Evolutionary conservation across 345 rosid species (phyloP).

Genomic region (Eucalyptus curtisii): DNA sequence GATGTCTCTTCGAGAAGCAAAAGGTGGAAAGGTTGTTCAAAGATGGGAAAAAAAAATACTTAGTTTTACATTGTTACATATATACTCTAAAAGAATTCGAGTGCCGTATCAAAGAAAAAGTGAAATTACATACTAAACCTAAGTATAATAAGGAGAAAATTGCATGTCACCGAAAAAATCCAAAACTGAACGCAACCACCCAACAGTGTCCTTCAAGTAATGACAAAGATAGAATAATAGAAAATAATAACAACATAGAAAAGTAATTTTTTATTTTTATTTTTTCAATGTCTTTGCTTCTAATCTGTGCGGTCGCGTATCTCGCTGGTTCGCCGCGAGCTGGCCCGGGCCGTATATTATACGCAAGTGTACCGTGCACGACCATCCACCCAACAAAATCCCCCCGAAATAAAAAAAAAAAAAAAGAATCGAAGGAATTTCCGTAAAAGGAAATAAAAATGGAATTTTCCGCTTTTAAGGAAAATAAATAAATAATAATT

Average conservation of each 20-base stretch:
- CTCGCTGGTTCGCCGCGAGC: neutral
- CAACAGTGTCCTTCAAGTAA: neutral
- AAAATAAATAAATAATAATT: neutral
- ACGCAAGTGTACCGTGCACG: neutral
- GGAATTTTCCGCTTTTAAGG: neutral
- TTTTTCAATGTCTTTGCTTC: neutral
- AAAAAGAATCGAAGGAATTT: neutral
- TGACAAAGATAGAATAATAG: neutral
- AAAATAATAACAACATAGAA: neutral
- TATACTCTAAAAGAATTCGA: neutral
- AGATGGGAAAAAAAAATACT: neutral
- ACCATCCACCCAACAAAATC: neutral
- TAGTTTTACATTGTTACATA: neutral
- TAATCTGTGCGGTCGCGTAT: neutral
- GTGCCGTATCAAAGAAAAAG: neutral
- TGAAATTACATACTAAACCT: neutral
- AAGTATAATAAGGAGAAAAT: neutral
- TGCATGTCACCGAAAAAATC: neutral
- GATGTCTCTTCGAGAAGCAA: neutral
- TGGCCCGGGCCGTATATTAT: neutral
- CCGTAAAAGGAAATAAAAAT: neutral
- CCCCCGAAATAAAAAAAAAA: neutral
- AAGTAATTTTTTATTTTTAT: neutral
- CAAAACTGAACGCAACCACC: neutral
- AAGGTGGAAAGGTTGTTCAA: neutral